Percentiles rank a stretch among this genome's conserved stretches.
phyloP scores from a whole-genome alignment of 116 monocot species.

The Iris pallida region DNA sequence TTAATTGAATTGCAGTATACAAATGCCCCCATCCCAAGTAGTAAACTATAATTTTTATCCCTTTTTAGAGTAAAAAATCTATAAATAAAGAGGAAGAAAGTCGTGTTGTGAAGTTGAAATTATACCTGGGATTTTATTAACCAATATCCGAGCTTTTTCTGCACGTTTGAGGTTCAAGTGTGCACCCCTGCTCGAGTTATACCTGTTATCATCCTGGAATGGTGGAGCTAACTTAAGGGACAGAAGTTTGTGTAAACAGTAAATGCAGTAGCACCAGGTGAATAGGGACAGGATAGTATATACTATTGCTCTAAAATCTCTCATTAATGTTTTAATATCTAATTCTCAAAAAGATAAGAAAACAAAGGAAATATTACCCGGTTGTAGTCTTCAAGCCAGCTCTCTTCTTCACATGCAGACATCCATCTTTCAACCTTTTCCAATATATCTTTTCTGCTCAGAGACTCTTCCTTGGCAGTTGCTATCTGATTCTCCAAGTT shows the following conservation, averaged over 20 bases:
- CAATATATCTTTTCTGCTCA: conserved; percentile 80
- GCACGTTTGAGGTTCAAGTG: conserved; percentile 84
- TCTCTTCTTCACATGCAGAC: conserved; percentile 90
- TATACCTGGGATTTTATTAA: conserved; percentile 82
- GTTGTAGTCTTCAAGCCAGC: conserved; percentile 90
- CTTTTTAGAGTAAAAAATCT: background rate
- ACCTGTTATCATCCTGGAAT: conserved; percentile 80
- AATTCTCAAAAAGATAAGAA: background rate
- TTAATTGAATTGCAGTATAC: no score
- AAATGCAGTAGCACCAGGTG: no score
- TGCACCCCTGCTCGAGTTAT: conserved; percentile 75
- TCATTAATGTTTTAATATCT: background rate
- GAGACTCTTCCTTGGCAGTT: conserved; percentile 76
- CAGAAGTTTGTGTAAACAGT: background rate
- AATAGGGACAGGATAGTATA: background rate
- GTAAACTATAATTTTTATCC: background rate
- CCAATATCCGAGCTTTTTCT: conserved; percentile 70
- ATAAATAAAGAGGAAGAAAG: background rate
- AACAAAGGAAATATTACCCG: conserved; percentile 25
- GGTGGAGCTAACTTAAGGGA: background rate
- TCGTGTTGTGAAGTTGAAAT: background rate
- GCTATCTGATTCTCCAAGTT: conserved; percentile 81
- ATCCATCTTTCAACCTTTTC: conserved; percentile 87
- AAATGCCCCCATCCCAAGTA: background rate
- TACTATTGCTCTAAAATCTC: background rate